phyloP scores from a whole-genome alignment of 1,139 yeast genomes.

The Hemisphaericaspora lyxosophila region DNA sequence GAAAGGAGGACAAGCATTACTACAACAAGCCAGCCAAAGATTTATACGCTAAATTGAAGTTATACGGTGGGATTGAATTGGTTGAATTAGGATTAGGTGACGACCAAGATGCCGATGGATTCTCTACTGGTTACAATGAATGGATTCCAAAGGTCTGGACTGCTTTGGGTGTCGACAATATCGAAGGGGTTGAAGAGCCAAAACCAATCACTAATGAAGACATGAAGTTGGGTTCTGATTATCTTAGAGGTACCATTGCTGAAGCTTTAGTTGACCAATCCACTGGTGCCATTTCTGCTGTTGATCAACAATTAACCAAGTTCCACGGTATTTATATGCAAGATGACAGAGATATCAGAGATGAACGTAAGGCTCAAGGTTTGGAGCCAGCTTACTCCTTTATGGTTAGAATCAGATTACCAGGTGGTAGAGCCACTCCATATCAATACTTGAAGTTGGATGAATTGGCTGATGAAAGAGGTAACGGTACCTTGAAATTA shows the following conservation, averaged over 20 bases:
- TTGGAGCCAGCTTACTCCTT: constrained; percentile 93
- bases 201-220: constrained; percentile 96
- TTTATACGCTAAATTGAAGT: constrained; percentile 58
- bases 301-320: constrained; percentile 91
- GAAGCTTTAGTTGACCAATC: constrained; percentile 79
- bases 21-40: constrained; percentile 92
- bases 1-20: constrained; percentile 91
- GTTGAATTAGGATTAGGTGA: constrained; percentile 87
- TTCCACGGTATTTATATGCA: constrained; percentile 99
- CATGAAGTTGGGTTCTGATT: constrained; percentile 84
- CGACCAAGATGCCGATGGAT: constrained; percentile 97
- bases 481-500: constrained; percentile 90
- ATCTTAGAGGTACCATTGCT: constrained; percentile 88
- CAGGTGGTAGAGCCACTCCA: constrained; percentile 90
- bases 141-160: constrained; percentile 91
- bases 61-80: constrained; percentile 73
- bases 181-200: constrained; percentile 89
- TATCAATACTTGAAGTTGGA: constrained; percentile 86
- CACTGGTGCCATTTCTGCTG: constrained; percentile 92
- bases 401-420: constrained; percentile 94
- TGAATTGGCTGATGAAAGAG: constrained; percentile 76
- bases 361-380: constrained; percentile 87
- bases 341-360: constrained; percentile 96
- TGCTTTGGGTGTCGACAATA: constrained; percentile 81
- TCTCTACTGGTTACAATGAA: constrained; percentile 78